A percentile compares a stretch with the other conserved stretches of the same genome.
phyloP scores from a whole-genome alignment of 2,329 filamentous ascomycete genomes.

The Graphilbum ipis-grandicollis region DNA sequence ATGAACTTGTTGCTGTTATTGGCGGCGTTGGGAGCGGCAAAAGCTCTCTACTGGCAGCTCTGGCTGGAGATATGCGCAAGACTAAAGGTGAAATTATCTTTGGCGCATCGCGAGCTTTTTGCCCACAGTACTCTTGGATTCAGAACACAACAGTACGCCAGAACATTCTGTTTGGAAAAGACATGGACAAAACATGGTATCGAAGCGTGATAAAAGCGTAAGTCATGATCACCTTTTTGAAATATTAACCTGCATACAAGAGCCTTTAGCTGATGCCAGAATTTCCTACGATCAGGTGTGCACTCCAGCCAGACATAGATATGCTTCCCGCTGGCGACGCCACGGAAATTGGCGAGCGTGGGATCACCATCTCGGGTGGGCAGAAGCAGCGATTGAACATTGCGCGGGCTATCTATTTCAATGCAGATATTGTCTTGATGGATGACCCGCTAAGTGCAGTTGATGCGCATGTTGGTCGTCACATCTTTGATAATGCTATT shows the following conservation, averaged over 20 bases:
- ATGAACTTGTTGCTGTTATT: slow-evolving; percentile 73
- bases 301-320: slow-evolving; percentile 68
- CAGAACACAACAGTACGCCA: slow-evolving; percentile 77
- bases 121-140: slow-evolving; percentile 95
- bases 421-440: slow-evolving; percentile 50
- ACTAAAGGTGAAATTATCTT: slow-evolving; percentile 57
- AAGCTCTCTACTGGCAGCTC: slow-evolving; percentile 68
- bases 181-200: slow-evolving; percentile 63
- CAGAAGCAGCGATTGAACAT: slow-evolving; percentile 95
- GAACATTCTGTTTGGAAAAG: slow-evolving; percentile 83
- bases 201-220: slow-evolving; percentile 62
- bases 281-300: slow-evolving; percentile 38
- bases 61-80: slow-evolving; percentile 88
- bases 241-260: no score
- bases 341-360: slow-evolving; percentile 89
- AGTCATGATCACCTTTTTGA: slow-evolving; percentile 15
- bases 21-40: slow-evolving; percentile 83
- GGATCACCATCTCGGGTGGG: slow-evolving; percentile 87
- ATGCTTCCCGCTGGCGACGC: slow-evolving; percentile 81
- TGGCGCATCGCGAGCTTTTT: slow-evolving; percentile 72
- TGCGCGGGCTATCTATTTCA: slow-evolving; percentile 60
- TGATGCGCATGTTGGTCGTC: slow-evolving; percentile 51
- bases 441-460: slow-evolving; percentile 54
- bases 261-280: no score
- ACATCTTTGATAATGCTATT: slow-evolving; percentile 89